Conservation (phyloP, 2,329 filamentous ascomycete genomes). For the Drechslera avenae region DNA sequence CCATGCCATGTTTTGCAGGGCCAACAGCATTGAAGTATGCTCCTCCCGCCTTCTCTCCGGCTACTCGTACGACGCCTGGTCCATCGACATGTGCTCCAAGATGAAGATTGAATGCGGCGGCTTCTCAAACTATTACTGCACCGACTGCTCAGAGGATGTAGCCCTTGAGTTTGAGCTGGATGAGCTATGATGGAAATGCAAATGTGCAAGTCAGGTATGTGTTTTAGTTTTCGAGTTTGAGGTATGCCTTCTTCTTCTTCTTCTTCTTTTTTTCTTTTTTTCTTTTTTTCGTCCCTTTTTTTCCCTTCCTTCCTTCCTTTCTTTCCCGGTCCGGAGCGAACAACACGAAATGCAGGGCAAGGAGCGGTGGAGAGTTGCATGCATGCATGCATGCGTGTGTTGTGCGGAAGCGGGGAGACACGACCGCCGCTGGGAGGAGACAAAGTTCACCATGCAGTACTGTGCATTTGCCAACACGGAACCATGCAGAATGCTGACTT, state of each 20-base stretch:
- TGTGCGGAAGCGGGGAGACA: constrained; percentile 1
- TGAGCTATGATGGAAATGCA: constrained; percentile 44
- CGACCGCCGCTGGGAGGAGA: not conserved
- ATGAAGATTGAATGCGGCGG: constrained; percentile 50
- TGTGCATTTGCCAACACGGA: too few relatives aligned
- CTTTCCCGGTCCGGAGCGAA: too few relatives aligned
- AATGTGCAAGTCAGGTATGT: too few relatives aligned
- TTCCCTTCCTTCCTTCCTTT: too few relatives aligned
- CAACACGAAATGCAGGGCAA: not conserved
- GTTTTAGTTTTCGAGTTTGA: too few relatives aligned
- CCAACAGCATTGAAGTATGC: constrained; percentile 54
- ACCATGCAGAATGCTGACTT: constrained; percentile 10
- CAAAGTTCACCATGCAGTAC: too few relatives aligned
- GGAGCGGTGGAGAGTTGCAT: too few relatives aligned
- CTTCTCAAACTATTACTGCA: constrained; percentile 53
- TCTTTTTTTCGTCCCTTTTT: too few relatives aligned
- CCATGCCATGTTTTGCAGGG: constrained; percentile 23
- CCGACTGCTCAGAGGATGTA: constrained; percentile 52
- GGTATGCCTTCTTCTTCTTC: too few relatives aligned
- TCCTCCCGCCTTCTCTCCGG: constrained; percentile 51
- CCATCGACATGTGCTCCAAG: constrained; percentile 55
- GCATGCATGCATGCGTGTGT: not conserved
- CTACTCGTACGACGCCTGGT: constrained; percentile 56
- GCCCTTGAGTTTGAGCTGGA: constrained; percentile 51
- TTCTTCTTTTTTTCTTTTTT: too few relatives aligned